phyloP scores from a whole-genome alignment of 441 rosid genomes.

The Gossypium gossypioides region DNA sequence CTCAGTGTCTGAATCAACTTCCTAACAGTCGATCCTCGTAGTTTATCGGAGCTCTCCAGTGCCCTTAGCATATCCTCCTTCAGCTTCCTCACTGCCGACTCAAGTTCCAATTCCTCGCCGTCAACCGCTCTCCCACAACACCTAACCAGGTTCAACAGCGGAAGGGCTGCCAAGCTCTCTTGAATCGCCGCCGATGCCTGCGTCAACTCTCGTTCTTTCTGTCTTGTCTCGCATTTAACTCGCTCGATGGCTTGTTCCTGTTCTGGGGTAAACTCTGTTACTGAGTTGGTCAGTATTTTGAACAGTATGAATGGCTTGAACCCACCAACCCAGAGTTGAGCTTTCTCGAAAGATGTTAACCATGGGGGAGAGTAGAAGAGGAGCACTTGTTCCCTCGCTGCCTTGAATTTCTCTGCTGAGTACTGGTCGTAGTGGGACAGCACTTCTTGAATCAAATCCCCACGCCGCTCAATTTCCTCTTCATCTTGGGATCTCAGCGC shows the following conservation, averaged over 20 bases:
- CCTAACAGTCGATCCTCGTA: constrained; percentile 27
- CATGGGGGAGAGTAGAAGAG: constrained; percentile 43
- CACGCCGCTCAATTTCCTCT: not conserved
- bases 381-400: constrained; percentile 28
- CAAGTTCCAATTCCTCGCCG: constrained; percentile 24
- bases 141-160: constrained; percentile 25
- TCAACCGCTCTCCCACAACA: constrained; percentile 20
- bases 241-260: constrained; percentile 27
- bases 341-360: constrained; percentile 35
- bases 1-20: constrained; percentile 31
- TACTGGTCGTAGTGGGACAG: constrained; percentile 31
- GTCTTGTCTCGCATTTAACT: constrained; percentile 22
- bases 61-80: constrained; percentile 21
- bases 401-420: constrained; percentile 28
- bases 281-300: constrained; percentile 20
- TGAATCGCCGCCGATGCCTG: constrained; percentile 42
- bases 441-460: constrained; percentile 20
- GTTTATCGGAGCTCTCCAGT: constrained; percentile 31
- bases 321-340: constrained; percentile 45
- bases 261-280: constrained; percentile 25
- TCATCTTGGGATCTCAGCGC: constrained; percentile 15
- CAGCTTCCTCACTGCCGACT: constrained; percentile 26
- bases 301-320: constrained; percentile 40
- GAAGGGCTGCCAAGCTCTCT: constrained; percentile 42
- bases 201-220: constrained; percentile 33